Conservation (phyloP, 2,329 filamentous ascomycete species). For the Penicillium sp. region DNA sequence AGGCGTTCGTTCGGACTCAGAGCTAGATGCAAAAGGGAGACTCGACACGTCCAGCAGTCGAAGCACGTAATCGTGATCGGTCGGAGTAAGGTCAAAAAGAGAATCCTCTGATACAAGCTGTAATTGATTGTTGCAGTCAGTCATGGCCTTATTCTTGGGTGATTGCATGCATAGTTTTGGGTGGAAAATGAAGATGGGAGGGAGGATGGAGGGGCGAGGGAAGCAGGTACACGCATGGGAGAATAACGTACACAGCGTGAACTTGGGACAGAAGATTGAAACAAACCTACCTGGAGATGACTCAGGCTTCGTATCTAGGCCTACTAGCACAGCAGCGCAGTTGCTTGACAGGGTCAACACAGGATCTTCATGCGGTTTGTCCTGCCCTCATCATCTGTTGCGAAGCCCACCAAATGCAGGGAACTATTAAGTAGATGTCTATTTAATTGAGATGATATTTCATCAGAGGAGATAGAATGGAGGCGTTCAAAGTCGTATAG, state of each 20-base stretch:
- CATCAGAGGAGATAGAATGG: not conserved
- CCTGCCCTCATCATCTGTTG: not conserved
- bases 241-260: not conserved
- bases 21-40: not conserved
- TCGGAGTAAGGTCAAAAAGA: not conserved
- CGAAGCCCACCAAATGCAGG: not conserved
- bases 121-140: not conserved
- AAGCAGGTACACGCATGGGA: not conserved
- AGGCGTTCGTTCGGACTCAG: not conserved
- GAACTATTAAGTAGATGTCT: not conserved
- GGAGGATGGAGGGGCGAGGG: not conserved
- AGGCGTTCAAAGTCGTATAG: not conserved
- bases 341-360: not conserved
- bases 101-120: not conserved
- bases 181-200: not conserved
- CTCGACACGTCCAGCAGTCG: not conserved
- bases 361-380: not conserved
- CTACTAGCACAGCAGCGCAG: not conserved
- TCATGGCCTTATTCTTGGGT: not conserved
- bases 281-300: not conserved
- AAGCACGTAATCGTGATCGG: not conserved
- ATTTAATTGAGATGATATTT: not conserved
- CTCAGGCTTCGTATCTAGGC: not conserved
- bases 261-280: not conserved
- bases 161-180: not conserved